Conservation (phyloP, 2,329 filamentous ascomycete species). For the Apiospora sp. region DNA sequence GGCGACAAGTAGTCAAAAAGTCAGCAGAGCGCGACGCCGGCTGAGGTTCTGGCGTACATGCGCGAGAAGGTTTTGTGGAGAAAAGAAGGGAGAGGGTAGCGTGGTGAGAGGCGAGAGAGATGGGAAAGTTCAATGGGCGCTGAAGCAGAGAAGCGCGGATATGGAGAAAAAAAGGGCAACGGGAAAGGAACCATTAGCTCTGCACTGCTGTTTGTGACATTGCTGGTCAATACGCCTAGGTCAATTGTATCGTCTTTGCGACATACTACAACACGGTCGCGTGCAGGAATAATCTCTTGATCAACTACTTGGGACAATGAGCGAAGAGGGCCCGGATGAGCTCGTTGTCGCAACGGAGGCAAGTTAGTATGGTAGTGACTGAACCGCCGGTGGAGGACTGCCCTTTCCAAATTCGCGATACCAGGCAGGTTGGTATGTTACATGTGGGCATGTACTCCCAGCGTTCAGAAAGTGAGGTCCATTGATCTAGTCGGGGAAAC, state of each 20-base stretch:
- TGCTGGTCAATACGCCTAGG: constrained; percentile 34
- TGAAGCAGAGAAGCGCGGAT: not conserved
- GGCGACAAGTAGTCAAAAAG: constrained; percentile 14
- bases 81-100: constrained; percentile 26
- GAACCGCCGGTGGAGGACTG: not conserved
- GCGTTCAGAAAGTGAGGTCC: not conserved
- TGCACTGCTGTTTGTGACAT: constrained; percentile 40
- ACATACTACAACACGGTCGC: constrained; percentile 28
- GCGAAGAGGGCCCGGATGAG: not conserved
- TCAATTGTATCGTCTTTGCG: constrained; percentile 37
- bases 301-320: constrained; percentile 14
- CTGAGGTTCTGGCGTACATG: constrained; percentile 21
- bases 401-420: constrained; percentile 18
- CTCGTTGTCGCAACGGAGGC: constrained; percentile 15
- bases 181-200: constrained; percentile 36
- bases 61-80: constrained; percentile 16
- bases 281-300: not conserved
- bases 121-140: constrained; percentile 29
- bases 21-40: constrained; percentile 17
- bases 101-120: constrained; percentile 28
- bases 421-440: constrained; percentile 4
- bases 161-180: constrained; percentile 18
- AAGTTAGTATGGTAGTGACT: not conserved
- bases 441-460: constrained; percentile 13
- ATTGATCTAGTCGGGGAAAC: constrained; percentile 11